Percentiles rank a stretch among this genome's conserved stretches.
Conservation (phyloP, 192 early-diverging fungal genomes). For the Martensiomyces pterosporus region DNA sequence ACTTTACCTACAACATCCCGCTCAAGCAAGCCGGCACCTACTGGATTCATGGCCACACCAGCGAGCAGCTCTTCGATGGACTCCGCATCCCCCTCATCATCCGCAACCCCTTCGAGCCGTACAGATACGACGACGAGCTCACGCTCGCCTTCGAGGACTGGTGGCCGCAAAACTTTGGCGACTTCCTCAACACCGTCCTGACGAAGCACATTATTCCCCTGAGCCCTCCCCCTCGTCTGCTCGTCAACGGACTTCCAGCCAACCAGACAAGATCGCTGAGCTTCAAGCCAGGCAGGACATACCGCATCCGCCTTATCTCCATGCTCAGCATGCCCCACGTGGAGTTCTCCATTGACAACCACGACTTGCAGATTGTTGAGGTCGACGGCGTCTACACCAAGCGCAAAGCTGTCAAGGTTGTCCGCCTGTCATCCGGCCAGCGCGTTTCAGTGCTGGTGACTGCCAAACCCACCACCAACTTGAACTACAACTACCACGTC, state of each 20-base stretch:
- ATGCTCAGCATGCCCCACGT: conserved; percentile 69
- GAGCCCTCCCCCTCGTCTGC: conserved; percentile 52
- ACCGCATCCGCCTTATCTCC: no score
- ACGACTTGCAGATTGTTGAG: conserved; percentile 74
- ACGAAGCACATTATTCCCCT: conserved; percentile 54
- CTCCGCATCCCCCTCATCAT: no score
- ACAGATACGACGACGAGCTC: conserved; percentile 60
- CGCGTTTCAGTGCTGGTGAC: conserved; percentile 75
- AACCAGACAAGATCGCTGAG: conserved; percentile 38
- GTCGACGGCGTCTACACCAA: conserved; percentile 66
- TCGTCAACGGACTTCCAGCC: conserved; percentile 57
- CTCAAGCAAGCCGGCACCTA: conserved; percentile 70
- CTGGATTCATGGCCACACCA: conserved; percentile 75
- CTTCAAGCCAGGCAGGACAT: conserved; percentile 72
- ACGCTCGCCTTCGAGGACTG: conserved; percentile 64
- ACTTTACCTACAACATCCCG: conserved; percentile 65
- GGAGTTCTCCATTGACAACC: conserved; percentile 71
- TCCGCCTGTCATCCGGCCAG: conserved; percentile 66
- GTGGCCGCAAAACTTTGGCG: conserved; percentile 55
- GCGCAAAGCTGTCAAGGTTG: conserved; percentile 51
- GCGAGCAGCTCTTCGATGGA: conserved; percentile 75
- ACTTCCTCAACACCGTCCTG: conserved; percentile 48
- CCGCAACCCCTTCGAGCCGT: conserved; percentile 51
- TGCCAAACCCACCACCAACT: conserved; percentile 52
- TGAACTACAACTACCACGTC: conserved; percentile 69